Base-by-base conservation (phyloP, 2,329 filamentous ascomycete species). In the Xylariales sp. region DNA sequence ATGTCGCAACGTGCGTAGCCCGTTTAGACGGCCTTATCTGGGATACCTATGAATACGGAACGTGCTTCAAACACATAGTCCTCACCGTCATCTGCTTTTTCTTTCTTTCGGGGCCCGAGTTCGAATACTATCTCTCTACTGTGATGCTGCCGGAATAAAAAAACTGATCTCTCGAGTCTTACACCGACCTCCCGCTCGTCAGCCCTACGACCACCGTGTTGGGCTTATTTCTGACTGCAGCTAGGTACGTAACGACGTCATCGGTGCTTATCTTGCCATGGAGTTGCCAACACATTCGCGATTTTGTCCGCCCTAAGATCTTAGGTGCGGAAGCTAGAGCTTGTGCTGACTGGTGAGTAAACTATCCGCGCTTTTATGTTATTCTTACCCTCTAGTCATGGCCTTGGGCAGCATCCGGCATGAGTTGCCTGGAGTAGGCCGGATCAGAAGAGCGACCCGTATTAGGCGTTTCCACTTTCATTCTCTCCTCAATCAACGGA, bases 21-120 rank as follows among this genome's bases (percentile, higher is more conserved):
- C 55, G 2, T 14, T 52, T 45, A 36, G 55, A 39, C 55, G 32
- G 60, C 30, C 60, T 67, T 64, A 64, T 60, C 60, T 32, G 34
- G 50, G 49, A 62, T 41, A 58, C 28, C 59, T 32, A 39, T 9
- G 53, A 62, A 62, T 39, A 55, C 50, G 34, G 8, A 5, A 18
- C 14, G 34, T 41, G 34, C 3, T 34, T 64, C 36, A 45, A 23
- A 23, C 7, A 10, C 34, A 34, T 5, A 28, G 14, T 55, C 16
- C 43, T 62, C 43, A 5, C 5, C 8, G 14, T 48, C 16, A 10
- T 9, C 1, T 18, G 43, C 3, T 28, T 9, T 3, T 10, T 28
- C 12, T 49, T 30, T 14, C 9, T 23, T 23, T 28, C 28, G n/a
- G 10, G n/a, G 46, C 18, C n/a, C 8, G 1, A 12, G 3, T 23